These are phyloP conservation scores for Seiridium unicorne DNA, from an alignment of 2,329 filamentous ascomycete genomes.

Conservation along the genomic window DNA sequence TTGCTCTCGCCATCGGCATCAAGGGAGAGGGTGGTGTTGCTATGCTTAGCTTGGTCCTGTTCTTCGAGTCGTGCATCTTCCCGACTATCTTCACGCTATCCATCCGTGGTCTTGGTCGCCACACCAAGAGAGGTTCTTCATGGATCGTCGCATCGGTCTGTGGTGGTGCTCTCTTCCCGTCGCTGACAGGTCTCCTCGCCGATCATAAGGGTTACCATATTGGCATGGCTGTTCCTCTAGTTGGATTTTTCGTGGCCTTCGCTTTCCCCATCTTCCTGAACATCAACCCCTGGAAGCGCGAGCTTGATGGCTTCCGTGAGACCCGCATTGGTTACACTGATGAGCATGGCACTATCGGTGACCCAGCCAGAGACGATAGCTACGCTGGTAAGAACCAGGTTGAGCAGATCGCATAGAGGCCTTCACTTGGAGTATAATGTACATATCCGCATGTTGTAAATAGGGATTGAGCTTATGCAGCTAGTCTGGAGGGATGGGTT, in stretches of 20 bases:
- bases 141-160: slow-evolving; percentile 5
- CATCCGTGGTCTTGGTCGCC: slow-evolving; percentile 5
- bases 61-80: slow-evolving; percentile 8
- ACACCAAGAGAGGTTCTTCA: slow-evolving; percentile 5
- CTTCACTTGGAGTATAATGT: too few relatives aligned
- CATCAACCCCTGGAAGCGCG: slow-evolving; percentile 6
- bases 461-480: too few relatives aligned
- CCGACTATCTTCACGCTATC: slow-evolving; percentile 8
- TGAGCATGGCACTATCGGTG: slow-evolving; percentile 1
- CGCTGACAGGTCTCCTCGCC: slow-evolving; percentile 4
- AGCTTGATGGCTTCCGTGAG: slow-evolving; percentile 8
- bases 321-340: slow-evolving; percentile 6
- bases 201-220: slow-evolving; percentile 6
- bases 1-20: slow-evolving; percentile 5
- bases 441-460: too few relatives aligned
- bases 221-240: slow-evolving; percentile 1
- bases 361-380: slow-evolving; percentile 1
- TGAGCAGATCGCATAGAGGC: not conserved
- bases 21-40: slow-evolving; percentile 6
- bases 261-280: slow-evolving; percentile 7
- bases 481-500: not conserved
- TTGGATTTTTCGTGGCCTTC: slow-evolving; percentile 4
- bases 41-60: slow-evolving; percentile 7
- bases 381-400: not conserved
- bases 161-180: slow-evolving; percentile 6